Evolutionary conservation across 164 flowering plant species (phyloP).

Genomic region (Pachysandra terminalis): DNA sequence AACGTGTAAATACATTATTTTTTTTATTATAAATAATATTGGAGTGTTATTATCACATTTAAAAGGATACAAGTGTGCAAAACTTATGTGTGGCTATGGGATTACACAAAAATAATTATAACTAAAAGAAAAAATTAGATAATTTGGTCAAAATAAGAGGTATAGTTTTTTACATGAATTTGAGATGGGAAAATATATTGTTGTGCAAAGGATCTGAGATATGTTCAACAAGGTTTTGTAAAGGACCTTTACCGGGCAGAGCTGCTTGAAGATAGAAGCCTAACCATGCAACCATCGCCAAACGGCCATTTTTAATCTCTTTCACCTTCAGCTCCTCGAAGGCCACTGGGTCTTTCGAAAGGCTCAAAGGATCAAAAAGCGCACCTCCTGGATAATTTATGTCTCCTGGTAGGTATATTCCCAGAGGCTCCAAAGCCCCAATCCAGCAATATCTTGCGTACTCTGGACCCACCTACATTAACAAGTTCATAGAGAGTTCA

Average conservation of each 20-base stretch:
- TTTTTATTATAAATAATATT: too few species aligned
- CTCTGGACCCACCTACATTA: constrained; percentile 86
- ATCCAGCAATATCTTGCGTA: constrained; percentile 98
- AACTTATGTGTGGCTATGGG: too few species aligned
- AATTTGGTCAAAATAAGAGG: neutral
- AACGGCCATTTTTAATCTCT: constrained; percentile 90
- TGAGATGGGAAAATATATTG: constrained; percentile 53
- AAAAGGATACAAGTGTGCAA: too few species aligned
- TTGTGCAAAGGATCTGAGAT: constrained; percentile 79
- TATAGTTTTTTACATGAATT: constrained; percentile 10
- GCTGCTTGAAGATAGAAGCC: constrained; percentile 88
- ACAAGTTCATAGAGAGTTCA: neutral
- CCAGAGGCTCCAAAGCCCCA: constrained; percentile 93
- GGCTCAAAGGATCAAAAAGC: constrained; percentile 84
- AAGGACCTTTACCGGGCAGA: constrained; percentile 85
- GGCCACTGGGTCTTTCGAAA: constrained; percentile 63
- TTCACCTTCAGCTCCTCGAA: constrained; percentile 95
- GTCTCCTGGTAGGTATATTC: constrained; percentile 89
- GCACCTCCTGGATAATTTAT: constrained; percentile 93
- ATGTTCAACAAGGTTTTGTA: constrained; percentile 84
- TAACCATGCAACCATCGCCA: constrained; percentile 97
- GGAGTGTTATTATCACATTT: too few species aligned
- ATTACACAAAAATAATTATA: too few species aligned
- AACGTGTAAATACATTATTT: too few species aligned
- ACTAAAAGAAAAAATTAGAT: too few species aligned